Conservation (phyloP, 2,329 filamentous ascomycete species). For the Biscogniauxia marginata region DNA sequence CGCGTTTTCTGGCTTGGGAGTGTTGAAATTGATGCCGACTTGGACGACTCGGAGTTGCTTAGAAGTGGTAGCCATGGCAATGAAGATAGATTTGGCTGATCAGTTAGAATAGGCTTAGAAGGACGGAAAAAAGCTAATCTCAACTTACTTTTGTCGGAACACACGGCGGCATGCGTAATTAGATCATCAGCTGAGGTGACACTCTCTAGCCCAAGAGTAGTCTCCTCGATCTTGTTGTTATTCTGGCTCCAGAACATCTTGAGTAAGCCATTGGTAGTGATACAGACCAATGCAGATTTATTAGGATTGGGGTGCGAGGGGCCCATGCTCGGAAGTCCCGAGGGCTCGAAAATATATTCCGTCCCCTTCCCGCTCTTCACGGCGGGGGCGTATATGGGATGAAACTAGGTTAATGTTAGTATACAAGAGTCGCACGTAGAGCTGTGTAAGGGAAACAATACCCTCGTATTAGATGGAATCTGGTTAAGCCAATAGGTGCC, state of each 20-base stretch:
- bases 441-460: conserved; percentile 16
- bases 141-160: conserved; percentile 68
- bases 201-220: conserved; percentile 70
- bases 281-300: conserved; percentile 72
- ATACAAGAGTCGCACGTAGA: background rate
- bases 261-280: conserved; percentile 72
- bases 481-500: conserved; percentile 84
- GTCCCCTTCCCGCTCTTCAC: conserved; percentile 52
- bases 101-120: conserved; percentile 4
- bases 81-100: conserved; percentile 50
- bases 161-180: conserved; percentile 76
- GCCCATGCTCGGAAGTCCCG: conserved; percentile 63
- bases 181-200: conserved; percentile 69
- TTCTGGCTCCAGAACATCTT: conserved; percentile 77
- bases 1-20: conserved; percentile 55
- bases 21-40: conserved; percentile 72
- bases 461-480: conserved; percentile 41
- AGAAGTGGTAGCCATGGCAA: conserved; percentile 67
- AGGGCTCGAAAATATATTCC: conserved; percentile 68
- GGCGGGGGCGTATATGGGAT: conserved; percentile 58
- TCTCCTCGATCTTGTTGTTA: conserved; percentile 70
- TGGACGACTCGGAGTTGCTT: conserved; percentile 73
- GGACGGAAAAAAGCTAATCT: background rate
- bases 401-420: conserved; percentile 36
- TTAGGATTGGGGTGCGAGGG: conserved; percentile 70